These are phyloP conservation scores for Westerdykella sp. DNA, from an alignment of 2,329 filamentous ascomycete genomes.

Conservation along the genomic window DNA sequence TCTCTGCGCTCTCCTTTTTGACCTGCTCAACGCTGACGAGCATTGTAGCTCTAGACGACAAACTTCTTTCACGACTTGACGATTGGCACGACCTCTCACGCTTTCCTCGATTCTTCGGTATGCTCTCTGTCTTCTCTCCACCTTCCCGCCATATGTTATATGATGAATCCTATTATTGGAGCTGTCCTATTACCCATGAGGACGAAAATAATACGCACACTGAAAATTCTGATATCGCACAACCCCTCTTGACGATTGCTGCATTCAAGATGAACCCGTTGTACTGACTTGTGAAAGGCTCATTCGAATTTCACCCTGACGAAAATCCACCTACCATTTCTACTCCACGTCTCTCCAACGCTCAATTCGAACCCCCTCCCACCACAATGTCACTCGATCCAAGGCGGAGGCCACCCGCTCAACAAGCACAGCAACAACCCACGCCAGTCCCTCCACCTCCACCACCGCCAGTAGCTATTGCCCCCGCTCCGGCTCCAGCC, in stretches of 20 bases:
- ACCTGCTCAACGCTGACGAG: too few species aligned
- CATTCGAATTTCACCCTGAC: too few species aligned
- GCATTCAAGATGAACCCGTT: too few species aligned
- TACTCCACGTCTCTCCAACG: too few species aligned
- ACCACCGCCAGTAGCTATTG: conserved; percentile 39
- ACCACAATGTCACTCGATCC: conserved; percentile 41
- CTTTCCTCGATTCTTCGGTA: conserved; percentile 1
- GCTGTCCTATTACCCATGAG: conserved; percentile 59
- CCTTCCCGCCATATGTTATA: conserved; percentile 16
- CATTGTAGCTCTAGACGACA: too few species aligned
- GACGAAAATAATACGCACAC: conserved; percentile 45
- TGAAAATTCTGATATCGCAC: conserved; percentile 38
- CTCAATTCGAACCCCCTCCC: not conserved
- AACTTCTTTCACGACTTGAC: not conserved
- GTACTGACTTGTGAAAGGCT: too few species aligned
- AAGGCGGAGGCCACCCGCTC: conserved; percentile 44
- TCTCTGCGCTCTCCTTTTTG: too few species aligned
- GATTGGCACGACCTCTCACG: not conserved
- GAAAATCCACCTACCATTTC: too few species aligned
- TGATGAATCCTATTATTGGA: conserved; percentile 67
- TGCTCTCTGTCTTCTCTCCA: not conserved
- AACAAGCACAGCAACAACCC: conserved; percentile 28
- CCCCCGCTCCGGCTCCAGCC: not conserved
- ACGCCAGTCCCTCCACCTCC: conserved; percentile 45
- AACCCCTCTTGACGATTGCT: not conserved